Evolutionary conservation across 2,329 filamentous ascomycete species (phyloP).

Genomic region (Hypoxylon sp.): DNA sequence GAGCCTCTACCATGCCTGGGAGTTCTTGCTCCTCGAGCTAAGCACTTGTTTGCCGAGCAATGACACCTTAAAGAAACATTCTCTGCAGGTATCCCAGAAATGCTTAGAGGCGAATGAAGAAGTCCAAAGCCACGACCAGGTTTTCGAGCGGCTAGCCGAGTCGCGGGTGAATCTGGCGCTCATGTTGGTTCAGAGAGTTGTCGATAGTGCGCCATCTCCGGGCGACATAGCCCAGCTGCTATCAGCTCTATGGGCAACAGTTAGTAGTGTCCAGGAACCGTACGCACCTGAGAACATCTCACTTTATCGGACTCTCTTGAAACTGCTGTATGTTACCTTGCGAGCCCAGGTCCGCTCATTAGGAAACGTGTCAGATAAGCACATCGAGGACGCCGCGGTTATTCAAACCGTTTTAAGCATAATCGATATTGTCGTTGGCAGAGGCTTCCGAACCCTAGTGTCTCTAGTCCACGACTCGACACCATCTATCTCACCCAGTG

Average conservation of each 20-base stretch:
- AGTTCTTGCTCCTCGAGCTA: constrained; percentile 84
- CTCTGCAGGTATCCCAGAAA: constrained; percentile 77
- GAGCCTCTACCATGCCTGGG: constrained; percentile 88
- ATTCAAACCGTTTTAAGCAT: constrained; percentile 78
- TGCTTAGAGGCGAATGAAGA: constrained; percentile 82
- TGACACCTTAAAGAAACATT: constrained; percentile 68
- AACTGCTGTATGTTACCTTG: constrained; percentile 83
- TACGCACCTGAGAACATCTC: constrained; percentile 62
- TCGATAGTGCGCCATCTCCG: constrained; percentile 62
- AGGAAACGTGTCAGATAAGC: constrained; percentile 39
- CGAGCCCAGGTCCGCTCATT: constrained; percentile 65
- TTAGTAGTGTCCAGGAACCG: constrained; percentile 63
- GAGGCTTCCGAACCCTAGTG: constrained; percentile 83
- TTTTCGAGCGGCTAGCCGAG: constrained; percentile 82
- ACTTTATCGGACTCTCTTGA: constrained; percentile 86
- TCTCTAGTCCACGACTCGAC: constrained; percentile 82
- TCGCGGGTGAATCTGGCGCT: constrained; percentile 82
- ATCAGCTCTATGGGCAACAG: constrained; percentile 59
- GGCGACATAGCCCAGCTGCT: constrained; percentile 63
- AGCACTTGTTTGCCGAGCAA: constrained; percentile 68
- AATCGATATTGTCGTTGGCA: constrained; percentile 78
- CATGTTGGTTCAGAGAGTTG: constrained; percentile 81
- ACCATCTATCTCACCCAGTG: constrained; percentile 72
- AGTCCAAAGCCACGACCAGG: constrained; percentile 75
- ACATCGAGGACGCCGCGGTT: constrained; percentile 55